phyloP scores from a whole-genome alignment of 2,329 filamentous ascomycete species.

The Cordyceps militaris region DNA sequence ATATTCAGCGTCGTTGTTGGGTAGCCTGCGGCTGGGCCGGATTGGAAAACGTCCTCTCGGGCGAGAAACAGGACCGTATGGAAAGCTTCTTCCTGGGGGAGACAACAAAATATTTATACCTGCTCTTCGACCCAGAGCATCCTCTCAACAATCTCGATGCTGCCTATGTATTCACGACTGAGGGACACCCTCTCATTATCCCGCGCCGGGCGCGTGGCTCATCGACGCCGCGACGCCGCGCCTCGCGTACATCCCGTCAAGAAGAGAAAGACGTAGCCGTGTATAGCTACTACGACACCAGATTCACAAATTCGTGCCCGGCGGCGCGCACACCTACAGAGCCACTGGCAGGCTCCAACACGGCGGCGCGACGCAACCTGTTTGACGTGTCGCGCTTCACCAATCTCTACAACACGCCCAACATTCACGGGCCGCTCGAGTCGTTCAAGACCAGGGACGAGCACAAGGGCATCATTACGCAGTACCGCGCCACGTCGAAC shows the following conservation, averaged over 20 bases:
- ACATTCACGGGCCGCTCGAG: constrained; percentile 44
- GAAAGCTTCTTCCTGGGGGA: constrained; percentile 98
- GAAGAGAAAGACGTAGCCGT: constrained; percentile 17
- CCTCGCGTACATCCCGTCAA: constrained; percentile 15
- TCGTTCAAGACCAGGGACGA: constrained; percentile 37
- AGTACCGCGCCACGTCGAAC: constrained; percentile 55
- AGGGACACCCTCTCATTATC: constrained; percentile 88
- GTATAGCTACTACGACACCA: constrained; percentile 34
- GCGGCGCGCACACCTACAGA: constrained; percentile 44
- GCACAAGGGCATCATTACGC: constrained; percentile 36
- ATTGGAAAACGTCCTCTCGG: constrained; percentile 71
- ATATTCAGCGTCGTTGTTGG: constrained; percentile 84
- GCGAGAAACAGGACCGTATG: constrained; percentile 89
- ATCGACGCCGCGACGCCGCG: not conserved
- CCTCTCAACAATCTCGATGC: constrained; percentile 82
- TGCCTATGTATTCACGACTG: constrained; percentile 89
- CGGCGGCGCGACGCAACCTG: constrained; percentile 70
- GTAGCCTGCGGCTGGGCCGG: constrained; percentile 91
- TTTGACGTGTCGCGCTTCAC: constrained; percentile 87
- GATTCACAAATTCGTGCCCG: constrained; percentile 59
- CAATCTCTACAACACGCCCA: constrained; percentile 69
- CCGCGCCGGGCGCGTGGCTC: constrained; percentile 36
- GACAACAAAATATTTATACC: constrained; percentile 90
- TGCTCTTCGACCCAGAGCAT: constrained; percentile 81
- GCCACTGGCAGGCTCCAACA: constrained; percentile 69